Evolutionary conservation across 257 asterid genomes (phyloP).

Genomic region (Solanum gracilifrons): DNA sequence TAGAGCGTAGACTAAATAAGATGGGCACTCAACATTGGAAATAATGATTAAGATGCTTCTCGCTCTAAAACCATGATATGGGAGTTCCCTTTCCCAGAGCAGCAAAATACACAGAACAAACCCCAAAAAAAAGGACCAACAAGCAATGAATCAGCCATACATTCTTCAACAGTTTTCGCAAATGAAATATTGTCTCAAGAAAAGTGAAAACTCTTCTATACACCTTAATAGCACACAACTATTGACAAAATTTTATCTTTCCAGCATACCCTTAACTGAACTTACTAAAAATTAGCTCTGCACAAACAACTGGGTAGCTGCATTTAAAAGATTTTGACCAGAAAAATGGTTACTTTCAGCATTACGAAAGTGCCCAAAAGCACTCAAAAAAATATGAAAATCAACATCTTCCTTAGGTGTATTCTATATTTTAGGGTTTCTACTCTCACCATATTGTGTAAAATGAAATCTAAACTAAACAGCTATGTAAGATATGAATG

Average conservation of each 20-base stretch:
- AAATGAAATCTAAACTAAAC: neutral
- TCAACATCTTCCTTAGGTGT: neutral
- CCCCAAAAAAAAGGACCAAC: neutral
- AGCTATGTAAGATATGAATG: neutral
- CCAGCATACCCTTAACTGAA: neutral
- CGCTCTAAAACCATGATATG: neutral
- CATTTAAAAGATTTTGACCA: neutral
- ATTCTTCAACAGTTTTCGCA: neutral
- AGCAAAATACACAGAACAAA: neutral
- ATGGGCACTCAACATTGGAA: neutral
- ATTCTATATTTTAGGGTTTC: neutral
- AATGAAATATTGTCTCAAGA: neutral
- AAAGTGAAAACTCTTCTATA: neutral
- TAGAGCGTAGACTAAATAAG: neutral
- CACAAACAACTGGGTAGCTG: neutral
- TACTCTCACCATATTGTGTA: neutral
- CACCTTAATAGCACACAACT: neutral
- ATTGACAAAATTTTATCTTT: neutral
- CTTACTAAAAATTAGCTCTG: neutral
- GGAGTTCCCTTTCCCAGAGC: neutral
- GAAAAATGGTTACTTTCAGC: neutral
- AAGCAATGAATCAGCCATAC: neutral
- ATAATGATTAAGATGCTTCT: neutral
- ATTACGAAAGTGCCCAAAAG: neutral
- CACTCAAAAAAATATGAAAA: neutral